Percentiles rank a stretch among this genome's conserved stretches.
phyloP scores from a whole-genome alignment of 108 stramenopile genomes.

The Bacterosira constricta region DNA sequence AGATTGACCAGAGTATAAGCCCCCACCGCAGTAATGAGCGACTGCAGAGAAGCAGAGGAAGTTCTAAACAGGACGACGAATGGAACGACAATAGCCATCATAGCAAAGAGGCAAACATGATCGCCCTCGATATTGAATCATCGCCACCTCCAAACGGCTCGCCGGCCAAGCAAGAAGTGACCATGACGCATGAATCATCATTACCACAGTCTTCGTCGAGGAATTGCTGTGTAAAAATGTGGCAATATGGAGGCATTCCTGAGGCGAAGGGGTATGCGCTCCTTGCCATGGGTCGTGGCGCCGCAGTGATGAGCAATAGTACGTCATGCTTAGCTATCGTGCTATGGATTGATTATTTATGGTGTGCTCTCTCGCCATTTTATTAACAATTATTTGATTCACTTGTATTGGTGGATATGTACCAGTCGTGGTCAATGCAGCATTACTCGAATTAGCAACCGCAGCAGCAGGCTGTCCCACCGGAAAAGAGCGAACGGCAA shows the following conservation, averaged over 20 bases:
- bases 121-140: slow-evolving; percentile 1
- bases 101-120: neutral
- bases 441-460: slow-evolving; percentile 27
- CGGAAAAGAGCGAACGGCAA: slow-evolving; percentile 11
- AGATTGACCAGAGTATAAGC: too few relatives aligned
- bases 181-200: neutral
- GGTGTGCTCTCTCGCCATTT: too few relatives aligned
- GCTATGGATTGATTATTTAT: too few relatives aligned
- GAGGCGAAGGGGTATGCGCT: slow-evolving; percentile 30
- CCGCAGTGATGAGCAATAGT: slow-evolving; percentile 27
- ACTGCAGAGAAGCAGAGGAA: neutral
- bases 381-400: too few relatives aligned
- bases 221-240: neutral
- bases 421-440: slow-evolving; percentile 26
- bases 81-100: neutral
- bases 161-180: too few relatives aligned
- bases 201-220: neutral
- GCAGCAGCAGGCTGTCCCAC: slow-evolving; percentile 27
- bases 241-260: slow-evolving; percentile 3
- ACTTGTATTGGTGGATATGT: too few relatives aligned
- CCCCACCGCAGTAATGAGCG: too few relatives aligned
- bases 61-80: neutral
- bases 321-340: neutral
- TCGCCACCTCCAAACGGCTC: neutral
- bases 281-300: slow-evolving; percentile 22